Conservation (phyloP, 352 stramenopile genomes). For the Stramenopiles sp. region DNA sequence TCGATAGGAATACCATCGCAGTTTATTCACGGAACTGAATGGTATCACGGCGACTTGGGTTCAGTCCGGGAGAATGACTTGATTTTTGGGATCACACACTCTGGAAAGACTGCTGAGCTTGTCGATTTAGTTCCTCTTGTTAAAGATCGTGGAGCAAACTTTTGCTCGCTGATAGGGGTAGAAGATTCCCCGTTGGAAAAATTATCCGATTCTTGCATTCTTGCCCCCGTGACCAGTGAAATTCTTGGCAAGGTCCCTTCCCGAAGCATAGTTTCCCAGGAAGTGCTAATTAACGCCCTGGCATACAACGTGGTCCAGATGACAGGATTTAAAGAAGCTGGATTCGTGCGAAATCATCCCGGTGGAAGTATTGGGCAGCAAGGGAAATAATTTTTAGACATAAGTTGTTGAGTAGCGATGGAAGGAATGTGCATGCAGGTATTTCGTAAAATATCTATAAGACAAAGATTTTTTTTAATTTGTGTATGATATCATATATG, state of each 20-base stretch:
- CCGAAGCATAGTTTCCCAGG: constrained; percentile 12
- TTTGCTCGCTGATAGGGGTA: not conserved
- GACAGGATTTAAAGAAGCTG: not conserved
- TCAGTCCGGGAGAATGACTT: constrained; percentile 17
- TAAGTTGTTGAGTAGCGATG: too few species aligned
- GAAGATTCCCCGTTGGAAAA: not conserved
- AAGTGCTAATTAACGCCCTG: constrained; percentile 13
- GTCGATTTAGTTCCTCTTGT: not conserved
- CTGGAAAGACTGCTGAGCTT: constrained; percentile 21
- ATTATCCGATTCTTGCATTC: not conserved
- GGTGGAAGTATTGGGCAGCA: constrained; percentile 12
- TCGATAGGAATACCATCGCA: constrained; percentile 19
- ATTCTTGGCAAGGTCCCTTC: constrained; percentile 11
- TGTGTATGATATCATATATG: too few species aligned
- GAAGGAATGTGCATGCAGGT: too few species aligned
- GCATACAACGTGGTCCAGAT: not conserved
- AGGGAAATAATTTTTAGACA: too few species aligned
- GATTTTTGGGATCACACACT: constrained; percentile 17
- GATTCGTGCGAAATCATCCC: constrained; percentile 1
- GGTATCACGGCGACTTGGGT: constrained; percentile 19
- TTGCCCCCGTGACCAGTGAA: not conserved
- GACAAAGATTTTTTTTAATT: too few species aligned
- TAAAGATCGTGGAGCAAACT: not conserved
- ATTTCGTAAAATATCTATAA: too few species aligned
- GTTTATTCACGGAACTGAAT: constrained; percentile 21